Evolutionary conservation across 208 protist genomes (phyloP).

Genomic region (Eutreptiella sp.): DNA sequence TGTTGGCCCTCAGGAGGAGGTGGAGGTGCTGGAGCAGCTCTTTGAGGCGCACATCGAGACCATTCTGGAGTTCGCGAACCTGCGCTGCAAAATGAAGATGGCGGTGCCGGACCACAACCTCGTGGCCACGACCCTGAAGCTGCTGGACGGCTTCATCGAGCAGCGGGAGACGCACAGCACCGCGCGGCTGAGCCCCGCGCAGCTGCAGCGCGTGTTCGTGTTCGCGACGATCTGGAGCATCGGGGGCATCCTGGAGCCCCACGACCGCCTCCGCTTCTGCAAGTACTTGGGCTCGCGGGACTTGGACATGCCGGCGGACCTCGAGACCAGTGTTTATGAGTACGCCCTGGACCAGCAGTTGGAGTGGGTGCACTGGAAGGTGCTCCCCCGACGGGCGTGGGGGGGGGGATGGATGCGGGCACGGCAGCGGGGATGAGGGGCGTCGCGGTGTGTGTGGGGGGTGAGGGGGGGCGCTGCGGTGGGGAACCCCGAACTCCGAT

Average conservation of each 20-base stretch:
- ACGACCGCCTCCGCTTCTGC: slow-evolving; percentile 52
- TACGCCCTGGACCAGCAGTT: slow-evolving; percentile 42
- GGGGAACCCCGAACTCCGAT: no score
- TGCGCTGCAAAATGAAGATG: slow-evolving; percentile 19
- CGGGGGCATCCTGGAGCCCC: slow-evolving; percentile 53
- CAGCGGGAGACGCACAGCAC: background rate
- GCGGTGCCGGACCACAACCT: slow-evolving; percentile 1
- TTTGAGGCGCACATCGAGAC: slow-evolving; percentile 4
- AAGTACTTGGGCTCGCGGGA: slow-evolving; percentile 27
- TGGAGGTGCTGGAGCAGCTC: background rate
- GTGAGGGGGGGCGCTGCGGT: no score
- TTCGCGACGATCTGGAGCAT: slow-evolving; percentile 58
- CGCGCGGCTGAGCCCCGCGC: background rate
- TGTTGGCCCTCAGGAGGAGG: background rate
- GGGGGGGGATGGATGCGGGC: background rate
- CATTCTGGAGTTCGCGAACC: slow-evolving; percentile 10
- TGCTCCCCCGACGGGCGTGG: background rate
- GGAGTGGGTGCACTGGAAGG: slow-evolving; percentile 25
- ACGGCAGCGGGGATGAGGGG: no score
- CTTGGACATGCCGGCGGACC: slow-evolving; percentile 12
- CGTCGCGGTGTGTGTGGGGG: no score
- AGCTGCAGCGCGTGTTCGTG: slow-evolving; percentile 17
- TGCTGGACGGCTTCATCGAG: slow-evolving; percentile 21
- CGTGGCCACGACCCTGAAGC: slow-evolving; percentile 1
- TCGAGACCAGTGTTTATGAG: slow-evolving; percentile 47